Conservation (phyloP, 495 filamentous ascomycete species). For the Talaromyces ruber region DNA sequence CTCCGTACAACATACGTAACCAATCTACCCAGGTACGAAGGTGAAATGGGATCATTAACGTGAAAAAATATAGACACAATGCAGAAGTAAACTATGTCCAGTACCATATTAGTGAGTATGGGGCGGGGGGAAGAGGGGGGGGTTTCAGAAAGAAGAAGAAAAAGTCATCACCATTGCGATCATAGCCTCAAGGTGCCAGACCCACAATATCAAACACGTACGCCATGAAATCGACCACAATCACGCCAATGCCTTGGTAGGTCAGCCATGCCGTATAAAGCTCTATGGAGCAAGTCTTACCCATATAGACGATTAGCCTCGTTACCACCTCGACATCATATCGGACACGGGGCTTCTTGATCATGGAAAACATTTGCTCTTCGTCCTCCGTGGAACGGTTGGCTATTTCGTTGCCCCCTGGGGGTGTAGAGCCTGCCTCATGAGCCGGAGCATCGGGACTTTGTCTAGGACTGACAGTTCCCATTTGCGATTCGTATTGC, state of each 20-base stretch:
- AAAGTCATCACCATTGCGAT: background rate
- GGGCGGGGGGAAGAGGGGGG: background rate
- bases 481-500: conserved; percentile 66
- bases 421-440: conserved; percentile 14
- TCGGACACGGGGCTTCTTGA: conserved; percentile 80
- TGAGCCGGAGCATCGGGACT: conserved; percentile 23
- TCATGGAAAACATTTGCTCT: conserved; percentile 72
- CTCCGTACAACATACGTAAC: background rate
- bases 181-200: conserved; percentile 9
- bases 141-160: background rate
- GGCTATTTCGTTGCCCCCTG: conserved; percentile 14
- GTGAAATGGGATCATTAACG: background rate
- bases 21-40: background rate
- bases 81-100: background rate
- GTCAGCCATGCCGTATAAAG: background rate
- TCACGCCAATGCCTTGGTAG: conserved; percentile 20
- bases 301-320: conserved; percentile 90
- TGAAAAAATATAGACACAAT: background rate
- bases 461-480: conserved; percentile 34
- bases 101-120: background rate
- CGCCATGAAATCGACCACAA: conserved; percentile 25
- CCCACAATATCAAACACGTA: conserved; percentile 20
- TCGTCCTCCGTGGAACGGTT: conserved; percentile 36
- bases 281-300: conserved; percentile 35
- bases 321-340: conserved; percentile 98